Conservation (phyloP, 768 basidiomycete genomes). For the Russula sp. region DNA sequence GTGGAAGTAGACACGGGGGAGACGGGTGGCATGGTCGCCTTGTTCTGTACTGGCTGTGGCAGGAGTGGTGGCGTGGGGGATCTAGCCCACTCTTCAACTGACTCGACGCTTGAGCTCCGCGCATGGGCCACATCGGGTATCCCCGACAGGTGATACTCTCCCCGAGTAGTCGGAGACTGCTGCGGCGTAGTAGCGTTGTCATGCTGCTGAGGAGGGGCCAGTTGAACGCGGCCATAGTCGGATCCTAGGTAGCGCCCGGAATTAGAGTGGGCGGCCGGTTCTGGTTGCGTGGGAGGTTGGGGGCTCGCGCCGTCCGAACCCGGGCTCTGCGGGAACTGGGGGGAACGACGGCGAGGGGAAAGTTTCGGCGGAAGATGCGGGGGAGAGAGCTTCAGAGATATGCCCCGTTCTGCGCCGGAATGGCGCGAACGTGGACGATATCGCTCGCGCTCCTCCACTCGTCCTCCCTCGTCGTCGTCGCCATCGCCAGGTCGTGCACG, state of each 20-base stretch:
- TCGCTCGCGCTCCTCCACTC: slow-evolving; percentile 2
- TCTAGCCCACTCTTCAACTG: not conserved
- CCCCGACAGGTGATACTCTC: not conserved
- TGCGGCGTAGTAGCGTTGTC: not conserved
- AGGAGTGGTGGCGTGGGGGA: not conserved
- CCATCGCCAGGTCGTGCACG: slow-evolving; percentile 3
- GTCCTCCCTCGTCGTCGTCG: not conserved
- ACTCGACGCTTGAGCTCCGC: slow-evolving; percentile 9
- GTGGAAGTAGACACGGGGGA: not conserved
- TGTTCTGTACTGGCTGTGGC: not conserved
- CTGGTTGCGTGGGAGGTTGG: not conserved
- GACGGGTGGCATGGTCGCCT: not conserved
- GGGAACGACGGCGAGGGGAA: not conserved
- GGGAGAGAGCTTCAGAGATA: not conserved
- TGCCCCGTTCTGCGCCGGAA: not conserved
- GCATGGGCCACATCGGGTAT: not conserved
- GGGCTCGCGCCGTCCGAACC: not conserved
- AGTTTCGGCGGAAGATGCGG: not conserved
- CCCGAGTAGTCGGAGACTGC: not conserved
- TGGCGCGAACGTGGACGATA: slow-evolving; percentile 16
- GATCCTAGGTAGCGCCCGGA: not conserved
- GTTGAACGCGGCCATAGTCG: not conserved
- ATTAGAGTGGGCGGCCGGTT: not conserved
- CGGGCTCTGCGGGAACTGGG: not conserved
- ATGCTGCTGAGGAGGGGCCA: not conserved